These are phyloP conservation scores for Petunia hybrid DNA, from an alignment of 305 asterid genomes.

Conservation along the genomic window DNA sequence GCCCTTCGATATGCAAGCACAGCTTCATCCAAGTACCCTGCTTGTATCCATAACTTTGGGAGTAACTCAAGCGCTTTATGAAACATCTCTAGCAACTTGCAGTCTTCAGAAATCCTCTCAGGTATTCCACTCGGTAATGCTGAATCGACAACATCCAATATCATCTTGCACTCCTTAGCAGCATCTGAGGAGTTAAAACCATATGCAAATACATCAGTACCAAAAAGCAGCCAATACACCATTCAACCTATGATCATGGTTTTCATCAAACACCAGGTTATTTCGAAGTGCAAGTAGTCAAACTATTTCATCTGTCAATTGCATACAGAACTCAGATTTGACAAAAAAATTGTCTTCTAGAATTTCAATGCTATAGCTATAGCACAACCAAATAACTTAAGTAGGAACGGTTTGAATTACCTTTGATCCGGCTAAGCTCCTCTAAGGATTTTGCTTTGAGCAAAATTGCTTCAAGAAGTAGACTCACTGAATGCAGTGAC, in stretches of 20 bases:
- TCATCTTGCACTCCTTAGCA: constrained; percentile 84
- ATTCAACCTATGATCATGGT: background rate
- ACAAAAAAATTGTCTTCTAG: background rate
- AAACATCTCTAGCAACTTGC: constrained; percentile 76
- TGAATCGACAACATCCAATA: constrained; percentile 80
- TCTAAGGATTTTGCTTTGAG: constrained; percentile 77
- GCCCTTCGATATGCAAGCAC: constrained; percentile 74
- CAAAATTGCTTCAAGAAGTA: constrained; percentile 86
- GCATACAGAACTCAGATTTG: constrained; percentile 24
- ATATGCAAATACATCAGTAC: constrained; percentile 37
- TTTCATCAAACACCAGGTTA: background rate
- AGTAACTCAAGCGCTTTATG: constrained; percentile 82
- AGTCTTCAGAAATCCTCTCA: constrained; percentile 56
- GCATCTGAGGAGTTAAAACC: constrained; percentile 60
- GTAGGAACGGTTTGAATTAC: constrained; percentile 40
- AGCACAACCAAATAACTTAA: background rate
- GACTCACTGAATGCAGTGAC: constrained; percentile 91
- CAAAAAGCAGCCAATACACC: background rate
- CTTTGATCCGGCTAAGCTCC: constrained; percentile 79
- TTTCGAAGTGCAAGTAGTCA: background rate
- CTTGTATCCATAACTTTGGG: constrained; percentile 77
- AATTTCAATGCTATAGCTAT: background rate
- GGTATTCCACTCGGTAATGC: constrained; percentile 78
- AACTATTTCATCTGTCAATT: background rate
- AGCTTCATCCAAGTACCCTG: constrained; percentile 76